Base-by-base conservation (phyloP, 495 filamentous ascomycete species). In the Corynascus novoguineensis region DNA sequence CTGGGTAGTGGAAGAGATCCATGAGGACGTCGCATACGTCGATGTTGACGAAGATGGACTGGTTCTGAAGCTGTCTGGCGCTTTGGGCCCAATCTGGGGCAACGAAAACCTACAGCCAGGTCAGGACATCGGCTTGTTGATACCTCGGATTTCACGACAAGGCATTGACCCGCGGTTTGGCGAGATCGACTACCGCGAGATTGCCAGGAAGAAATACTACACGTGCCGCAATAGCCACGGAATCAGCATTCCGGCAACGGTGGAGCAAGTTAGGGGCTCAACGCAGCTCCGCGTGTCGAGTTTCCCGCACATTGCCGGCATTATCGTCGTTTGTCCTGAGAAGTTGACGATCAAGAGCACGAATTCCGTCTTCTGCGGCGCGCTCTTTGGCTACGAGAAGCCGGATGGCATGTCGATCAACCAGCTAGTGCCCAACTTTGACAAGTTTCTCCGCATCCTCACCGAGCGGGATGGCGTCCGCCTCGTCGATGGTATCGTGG, bases 1-100 rank as follows among this genome's bases (percentile, higher is more conserved):
- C 51, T 98, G 93, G 93, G 93, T 98, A 15, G 68, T 98, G 5
- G 93, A 98, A 71, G 93, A 98, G 70, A 97, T 98, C 51, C 89
- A 89, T 52, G 93, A 98, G 74, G 91, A 98, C 66, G 84, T 92
- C 34, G 90, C 88, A 27, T 78, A 79, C 53, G 62, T 98, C 10
- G 78, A 68, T 25, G 78, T 90, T 24, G 89, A 92, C 63, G 80
- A 86, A 38, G 82, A 86, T 27, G 90, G 90, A 49, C 78, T 79
- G 34, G 78, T 96, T 15, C 75, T 79, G 15, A 81, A 78, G 44
- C 78, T 85, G 22, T 77, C 80, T 14, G 93, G 93, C 25, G 81
- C 85, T 38, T 79, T 80, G 2, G 83, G 81, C 21, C 81, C 84
- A 15, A 89, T 97, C 45, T 97, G 91, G 86, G 91, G 92, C 22